Evolutionary conservation across 768 basidiomycete species (phyloP).

Genomic region (Rhodotorula toruloides): DNA sequence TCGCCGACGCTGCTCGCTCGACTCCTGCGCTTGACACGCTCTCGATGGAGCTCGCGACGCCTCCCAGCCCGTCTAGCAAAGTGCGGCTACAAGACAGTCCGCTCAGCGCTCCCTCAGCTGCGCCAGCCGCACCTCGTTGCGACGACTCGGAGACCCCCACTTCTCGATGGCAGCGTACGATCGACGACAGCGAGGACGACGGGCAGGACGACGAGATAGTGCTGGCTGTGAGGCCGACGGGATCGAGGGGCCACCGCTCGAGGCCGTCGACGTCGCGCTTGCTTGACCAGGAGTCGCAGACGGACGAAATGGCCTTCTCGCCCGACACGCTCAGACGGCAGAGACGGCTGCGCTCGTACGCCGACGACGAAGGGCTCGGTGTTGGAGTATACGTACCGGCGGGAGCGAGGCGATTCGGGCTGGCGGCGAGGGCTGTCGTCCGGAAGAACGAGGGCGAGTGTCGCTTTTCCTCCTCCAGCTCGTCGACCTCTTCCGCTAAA

Average conservation of each 20-base stretch:
- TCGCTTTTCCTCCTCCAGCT: neutral
- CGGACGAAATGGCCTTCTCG: neutral
- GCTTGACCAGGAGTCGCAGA: neutral
- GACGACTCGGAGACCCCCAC: too few species aligned
- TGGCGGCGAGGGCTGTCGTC: neutral
- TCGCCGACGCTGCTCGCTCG: too few species aligned
- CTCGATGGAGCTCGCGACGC: too few species aligned
- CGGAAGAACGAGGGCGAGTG: slow-evolving; percentile 9
- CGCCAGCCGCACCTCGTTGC: too few species aligned
- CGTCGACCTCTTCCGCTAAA: neutral
- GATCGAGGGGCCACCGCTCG: neutral
- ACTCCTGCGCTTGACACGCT: too few species aligned
- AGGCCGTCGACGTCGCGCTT: neutral
- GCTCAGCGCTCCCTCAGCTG: neutral
- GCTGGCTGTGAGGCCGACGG: too few species aligned
- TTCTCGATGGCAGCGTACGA: neutral
- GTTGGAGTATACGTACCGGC: too few species aligned
- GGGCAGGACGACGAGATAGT: neutral
- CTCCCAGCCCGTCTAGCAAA: too few species aligned
- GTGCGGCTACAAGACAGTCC: neutral
- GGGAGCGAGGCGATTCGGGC: neutral
- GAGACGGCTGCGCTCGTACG: neutral
- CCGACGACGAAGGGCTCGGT: neutral
- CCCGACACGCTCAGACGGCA: neutral
- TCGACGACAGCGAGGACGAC: neutral